Conservation (phyloP, 495 filamentous ascomycete species). For the Trichocladium antarcticum region DNA sequence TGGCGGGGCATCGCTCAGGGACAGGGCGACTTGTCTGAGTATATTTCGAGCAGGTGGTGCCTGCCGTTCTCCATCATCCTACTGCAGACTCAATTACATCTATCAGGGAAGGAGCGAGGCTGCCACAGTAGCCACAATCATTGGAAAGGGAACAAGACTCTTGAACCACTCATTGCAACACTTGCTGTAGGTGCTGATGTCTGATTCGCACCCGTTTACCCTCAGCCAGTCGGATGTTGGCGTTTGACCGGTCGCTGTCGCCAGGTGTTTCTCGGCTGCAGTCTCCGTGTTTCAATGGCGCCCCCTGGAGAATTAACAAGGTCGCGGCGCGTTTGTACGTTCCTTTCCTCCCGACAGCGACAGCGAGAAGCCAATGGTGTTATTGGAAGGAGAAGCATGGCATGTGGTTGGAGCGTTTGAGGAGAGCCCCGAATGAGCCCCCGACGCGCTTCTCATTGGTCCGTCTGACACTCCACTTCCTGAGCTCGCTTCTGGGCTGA, state of each 20-base stretch:
- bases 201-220: background rate
- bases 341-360: background rate
- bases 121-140: too few relatives aligned
- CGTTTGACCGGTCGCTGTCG: background rate
- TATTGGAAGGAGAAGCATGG: slow-evolving; percentile 9
- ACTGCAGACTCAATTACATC: too few relatives aligned
- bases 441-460: slow-evolving; percentile 8
- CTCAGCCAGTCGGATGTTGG: background rate
- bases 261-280: slow-evolving; percentile 4
- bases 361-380: background rate
- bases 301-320: background rate
- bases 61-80: too few relatives aligned
- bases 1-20: background rate
- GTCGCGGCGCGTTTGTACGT: background rate
- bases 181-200: background rate
- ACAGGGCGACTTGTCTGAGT: background rate
- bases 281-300: slow-evolving; percentile 5
- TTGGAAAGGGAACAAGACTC: background rate
- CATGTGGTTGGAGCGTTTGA: slow-evolving; percentile 17
- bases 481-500: too few relatives aligned
- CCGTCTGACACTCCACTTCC: background rate
- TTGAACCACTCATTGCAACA: background rate
- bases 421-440: slow-evolving; percentile 4
- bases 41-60: background rate
- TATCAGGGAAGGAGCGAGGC: too few relatives aligned